Evolutionary conservation across 768 basidiomycete species (phyloP).

Genomic region (Psilocybe cyanescens): DNA sequence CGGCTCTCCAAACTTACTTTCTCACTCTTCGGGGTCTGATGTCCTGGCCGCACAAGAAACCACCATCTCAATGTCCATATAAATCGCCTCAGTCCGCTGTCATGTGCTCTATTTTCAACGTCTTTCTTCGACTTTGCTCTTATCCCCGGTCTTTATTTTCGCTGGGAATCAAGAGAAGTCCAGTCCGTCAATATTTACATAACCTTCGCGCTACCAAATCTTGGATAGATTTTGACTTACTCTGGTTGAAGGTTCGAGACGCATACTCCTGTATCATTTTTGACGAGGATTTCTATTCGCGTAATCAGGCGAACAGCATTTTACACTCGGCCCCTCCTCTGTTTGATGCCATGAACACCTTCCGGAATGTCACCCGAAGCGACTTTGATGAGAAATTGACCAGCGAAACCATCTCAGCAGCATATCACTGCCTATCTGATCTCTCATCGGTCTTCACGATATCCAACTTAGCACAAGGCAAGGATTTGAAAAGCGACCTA

Average conservation of each 20-base stretch:
- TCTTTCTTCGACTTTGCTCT: no score
- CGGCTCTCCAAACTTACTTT: not conserved
- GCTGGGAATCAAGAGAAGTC: no score
- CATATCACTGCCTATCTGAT: not conserved
- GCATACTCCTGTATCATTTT: not conserved
- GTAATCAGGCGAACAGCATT: no score
- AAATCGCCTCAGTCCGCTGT: not conserved
- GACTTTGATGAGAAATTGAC: no score
- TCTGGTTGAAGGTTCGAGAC: not conserved
- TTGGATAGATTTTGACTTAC: not conserved
- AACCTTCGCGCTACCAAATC: not conserved
- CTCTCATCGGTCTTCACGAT: not conserved
- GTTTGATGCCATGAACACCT: not conserved
- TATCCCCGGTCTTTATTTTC: no score
- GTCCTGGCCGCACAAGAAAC: not conserved
- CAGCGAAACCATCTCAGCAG: not conserved
- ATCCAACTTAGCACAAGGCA: not conserved
- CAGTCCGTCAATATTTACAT: no score
- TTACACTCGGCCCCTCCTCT: no score
- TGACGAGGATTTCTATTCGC: not conserved
- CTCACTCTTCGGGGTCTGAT: not conserved
- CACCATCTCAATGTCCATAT: constrained; percentile 1
- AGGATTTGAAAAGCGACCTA: no score
- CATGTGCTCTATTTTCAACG: not conserved
- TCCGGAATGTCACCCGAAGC: not conserved